Evolutionary conservation across 768 basidiomycete genomes (phyloP), one percentile per base, ranked within the genome.

Genomic region (Lentinula guzmanii): DNA sequence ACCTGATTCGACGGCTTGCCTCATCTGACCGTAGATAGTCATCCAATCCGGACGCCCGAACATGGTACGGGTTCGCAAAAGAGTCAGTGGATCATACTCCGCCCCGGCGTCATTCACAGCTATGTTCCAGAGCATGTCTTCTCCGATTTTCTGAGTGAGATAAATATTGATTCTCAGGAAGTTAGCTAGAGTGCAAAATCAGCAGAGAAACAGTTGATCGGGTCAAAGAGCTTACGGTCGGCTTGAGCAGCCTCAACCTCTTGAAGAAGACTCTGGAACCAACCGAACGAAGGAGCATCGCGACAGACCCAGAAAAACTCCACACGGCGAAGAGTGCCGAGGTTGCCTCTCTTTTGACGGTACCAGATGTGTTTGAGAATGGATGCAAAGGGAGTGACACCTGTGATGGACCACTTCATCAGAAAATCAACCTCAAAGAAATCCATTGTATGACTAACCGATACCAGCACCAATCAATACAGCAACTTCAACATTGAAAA

Each of bases 291-390:
- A n/a, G 92, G 92, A n/a, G 90, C 86, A 66, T 95, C 91, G 70
- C 91, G 88, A 71, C 89, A 91, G 64, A 93, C 83, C 95, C 94
- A 96, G 77, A 96, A 91, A 74, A 96, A 95, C 67, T 96, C 93
- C 61, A 97, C 95, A 46, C 90, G 85, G 57, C 89, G 86, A 61
- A 98, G 85, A 34, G 86, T 83, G 35, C 91, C 91, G 39, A 95
- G 77, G 62, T 84, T 81, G 45, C 89, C 87, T 61, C 80, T 82
- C 75, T 85, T 86, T 73, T 95, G 93, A 66, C 86, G 85, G 77
- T 96, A 95, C 94, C 94, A 95, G 63, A 98, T 92, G 70, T 97
- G 90, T 76, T 95, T 95, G 65, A 98, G 79, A 68, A 98, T 95
- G 18, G 91, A 93, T 0, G 93, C 93, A 68, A 96, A 98, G 0